These are phyloP conservation scores for Carex parvula DNA, from an alignment of 176 grass and related monocot species.

Conservation along the genomic window DNA sequence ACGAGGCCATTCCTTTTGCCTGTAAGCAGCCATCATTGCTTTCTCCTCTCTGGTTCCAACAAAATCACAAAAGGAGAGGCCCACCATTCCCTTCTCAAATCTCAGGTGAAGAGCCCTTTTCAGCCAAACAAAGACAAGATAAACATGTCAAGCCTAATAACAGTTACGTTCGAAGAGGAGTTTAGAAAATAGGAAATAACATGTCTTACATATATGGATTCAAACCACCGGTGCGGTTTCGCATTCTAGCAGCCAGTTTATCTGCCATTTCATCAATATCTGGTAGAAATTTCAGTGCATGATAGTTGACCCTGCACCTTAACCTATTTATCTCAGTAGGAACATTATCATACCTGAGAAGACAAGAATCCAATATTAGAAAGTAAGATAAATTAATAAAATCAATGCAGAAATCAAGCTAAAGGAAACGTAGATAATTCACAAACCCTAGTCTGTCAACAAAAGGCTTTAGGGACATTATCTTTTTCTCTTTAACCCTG, in stretches of 20 bases:
- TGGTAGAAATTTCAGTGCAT: slow-evolving; percentile 96
- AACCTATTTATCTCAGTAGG: slow-evolving; percentile 93
- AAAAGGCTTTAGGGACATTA: slow-evolving; percentile 98
- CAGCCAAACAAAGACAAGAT: slow-evolving; percentile 24
- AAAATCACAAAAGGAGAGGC: slow-evolving; percentile 98
- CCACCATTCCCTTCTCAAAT: slow-evolving; percentile 99
- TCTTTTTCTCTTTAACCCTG: slow-evolving; percentile 95
- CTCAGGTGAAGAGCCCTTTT: slow-evolving; percentile 94
- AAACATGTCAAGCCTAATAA: slow-evolving; percentile 12
- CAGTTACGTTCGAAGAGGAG: not conserved
- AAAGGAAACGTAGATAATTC: slow-evolving; percentile 10
- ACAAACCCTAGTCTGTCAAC: slow-evolving; percentile 97
- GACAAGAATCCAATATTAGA: slow-evolving; percentile 13
- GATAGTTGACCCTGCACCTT: slow-evolving; percentile 96
- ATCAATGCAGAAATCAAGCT: not conserved
- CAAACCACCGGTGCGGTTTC: slow-evolving; percentile 67
- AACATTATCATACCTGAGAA: slow-evolving; percentile 96
- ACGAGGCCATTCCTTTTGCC: slow-evolving; percentile 91
- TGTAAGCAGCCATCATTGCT: slow-evolving; percentile 88
- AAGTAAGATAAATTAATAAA: slow-evolving; percentile 16
- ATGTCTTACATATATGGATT: slow-evolving; percentile 82
- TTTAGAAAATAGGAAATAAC: not conserved
- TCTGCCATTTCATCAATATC: slow-evolving; percentile 97
- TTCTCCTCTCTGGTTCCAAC: slow-evolving; percentile 92
- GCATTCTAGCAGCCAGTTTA: slow-evolving; percentile 81